Evolutionary conservation across 371 early-diverging fungal species (phyloP).

Genomic region (Mucor circinelloides): DNA sequence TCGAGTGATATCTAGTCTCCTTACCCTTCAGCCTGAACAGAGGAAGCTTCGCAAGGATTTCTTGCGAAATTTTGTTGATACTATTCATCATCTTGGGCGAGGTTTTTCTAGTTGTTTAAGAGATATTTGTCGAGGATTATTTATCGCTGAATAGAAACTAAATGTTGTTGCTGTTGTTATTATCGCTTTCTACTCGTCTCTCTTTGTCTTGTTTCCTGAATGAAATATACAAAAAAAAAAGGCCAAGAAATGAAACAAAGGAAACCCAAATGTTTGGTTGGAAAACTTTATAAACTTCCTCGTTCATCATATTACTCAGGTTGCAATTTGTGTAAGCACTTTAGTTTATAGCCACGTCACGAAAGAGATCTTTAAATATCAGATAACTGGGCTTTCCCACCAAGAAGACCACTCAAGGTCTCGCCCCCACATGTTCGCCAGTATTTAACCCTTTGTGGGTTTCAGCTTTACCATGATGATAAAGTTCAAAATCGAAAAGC

Average conservation of each 20-base stretch:
- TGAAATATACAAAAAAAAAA: not conserved
- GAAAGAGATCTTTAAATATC: not conserved
- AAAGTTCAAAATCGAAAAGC: no score
- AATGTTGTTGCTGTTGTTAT: not conserved
- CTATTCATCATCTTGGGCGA: conserved; percentile 42
- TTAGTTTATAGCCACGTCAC: not conserved
- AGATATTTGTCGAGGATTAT: not conserved
- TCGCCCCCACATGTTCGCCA: no score
- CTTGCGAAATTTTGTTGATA: conserved; percentile 57
- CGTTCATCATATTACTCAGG: not conserved
- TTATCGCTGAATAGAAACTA: not conserved
- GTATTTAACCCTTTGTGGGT: no score
- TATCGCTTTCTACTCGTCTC: not conserved
- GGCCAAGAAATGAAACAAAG: not conserved
- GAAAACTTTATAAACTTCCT: not conserved
- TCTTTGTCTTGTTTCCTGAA: not conserved
- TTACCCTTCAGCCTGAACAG: conserved; percentile 54
- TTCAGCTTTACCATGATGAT: no score
- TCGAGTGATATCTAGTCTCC: not conserved
- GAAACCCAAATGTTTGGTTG: not conserved
- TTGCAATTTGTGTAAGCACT: not conserved
- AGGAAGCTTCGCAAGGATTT: conserved; percentile 54
- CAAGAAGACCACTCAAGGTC: not conserved
- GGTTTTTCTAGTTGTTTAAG: not conserved
- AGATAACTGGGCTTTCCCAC: not conserved